These are phyloP conservation scores for Pichia occidentalis DNA, from an alignment of 805 yeast species.

Conservation along the genomic window DNA sequence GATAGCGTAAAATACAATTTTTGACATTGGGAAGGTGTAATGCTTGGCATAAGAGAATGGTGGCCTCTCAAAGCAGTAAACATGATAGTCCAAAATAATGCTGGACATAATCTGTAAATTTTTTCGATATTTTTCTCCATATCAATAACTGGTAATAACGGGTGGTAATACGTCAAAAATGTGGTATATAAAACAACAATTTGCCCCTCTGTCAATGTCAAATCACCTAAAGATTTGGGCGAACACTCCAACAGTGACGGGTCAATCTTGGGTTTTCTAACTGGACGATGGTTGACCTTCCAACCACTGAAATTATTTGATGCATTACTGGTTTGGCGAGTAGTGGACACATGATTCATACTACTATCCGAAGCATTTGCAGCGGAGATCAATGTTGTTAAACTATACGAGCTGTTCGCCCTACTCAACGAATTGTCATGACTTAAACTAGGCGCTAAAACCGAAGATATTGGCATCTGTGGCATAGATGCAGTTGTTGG, in stretches of 20 bases:
- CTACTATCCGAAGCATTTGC: slow-evolving; percentile 7
- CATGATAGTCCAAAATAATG: slow-evolving; percentile 90
- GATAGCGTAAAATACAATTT: slow-evolving; percentile 54
- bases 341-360: neutral
- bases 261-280: slow-evolving; percentile 15
- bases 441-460: neutral
- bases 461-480: no score
- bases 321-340: neutral
- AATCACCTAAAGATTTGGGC: slow-evolving; percentile 66
- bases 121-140: slow-evolving; percentile 74
- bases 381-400: slow-evolving; percentile 8
- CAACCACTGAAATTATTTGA: slow-evolving; percentile 13
- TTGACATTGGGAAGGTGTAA: slow-evolving; percentile 24
- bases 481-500: neutral
- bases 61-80: slow-evolving; percentile 72
- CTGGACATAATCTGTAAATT: slow-evolving; percentile 73
- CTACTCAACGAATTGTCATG: neutral
- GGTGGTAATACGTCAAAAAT: slow-evolving; percentile 73
- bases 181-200: slow-evolving; percentile 61
- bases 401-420: neutral
- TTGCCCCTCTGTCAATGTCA: slow-evolving; percentile 52
- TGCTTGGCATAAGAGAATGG: slow-evolving; percentile 25
- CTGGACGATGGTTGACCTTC: slow-evolving; percentile 18
- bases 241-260: slow-evolving; percentile 41
- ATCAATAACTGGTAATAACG: slow-evolving; percentile 83